Evolutionary conservation across 768 basidiomycete genomes (phyloP).

Genomic region (Crassisporium funariophilum): DNA sequence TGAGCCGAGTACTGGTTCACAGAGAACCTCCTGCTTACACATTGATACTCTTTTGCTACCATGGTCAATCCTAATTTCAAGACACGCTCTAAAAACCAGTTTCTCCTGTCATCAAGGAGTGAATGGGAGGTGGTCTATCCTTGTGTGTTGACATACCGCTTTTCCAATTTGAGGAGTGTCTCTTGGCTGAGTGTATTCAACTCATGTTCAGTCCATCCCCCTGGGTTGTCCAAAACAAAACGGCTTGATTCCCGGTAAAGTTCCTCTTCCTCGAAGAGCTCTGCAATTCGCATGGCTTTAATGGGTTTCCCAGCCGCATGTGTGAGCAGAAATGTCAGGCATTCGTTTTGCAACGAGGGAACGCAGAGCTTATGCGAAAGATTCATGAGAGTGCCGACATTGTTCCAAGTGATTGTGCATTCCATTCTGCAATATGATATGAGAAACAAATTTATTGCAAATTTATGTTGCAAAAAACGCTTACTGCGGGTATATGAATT

Average conservation of each 20-base stretch:
- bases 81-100: constrained; percentile 94
- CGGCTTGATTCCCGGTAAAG: constrained; percentile 89
- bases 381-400: constrained; percentile 90
- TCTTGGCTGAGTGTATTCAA: constrained; percentile 79
- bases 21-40: constrained; percentile 54
- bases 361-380: constrained; percentile 89
- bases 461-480: too few relatives aligned
- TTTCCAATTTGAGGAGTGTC: constrained; percentile 88
- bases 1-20: too few relatives aligned
- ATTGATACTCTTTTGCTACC: constrained; percentile 94
- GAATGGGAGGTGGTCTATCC: background rate
- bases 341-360: constrained; percentile 77
- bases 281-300: constrained; percentile 90
- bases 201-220: constrained; percentile 81
- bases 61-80: constrained; percentile 86
- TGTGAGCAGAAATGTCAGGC: constrained; percentile 84
- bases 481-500: constrained; percentile 92
- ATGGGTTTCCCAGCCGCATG: constrained; percentile 93
- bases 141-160: constrained; percentile 52
- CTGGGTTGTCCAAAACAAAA: constrained; percentile 91
- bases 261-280: constrained; percentile 87
- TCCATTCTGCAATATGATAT: constrained; percentile 59
- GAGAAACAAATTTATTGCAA: too few relatives aligned
- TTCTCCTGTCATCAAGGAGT: constrained; percentile 54
- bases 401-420: constrained; percentile 94